These are phyloP conservation scores for Leucoagaricus sp. DNA, from an alignment of 1,284 basidiomycete genomes.

Conservation along the genomic window DNA sequence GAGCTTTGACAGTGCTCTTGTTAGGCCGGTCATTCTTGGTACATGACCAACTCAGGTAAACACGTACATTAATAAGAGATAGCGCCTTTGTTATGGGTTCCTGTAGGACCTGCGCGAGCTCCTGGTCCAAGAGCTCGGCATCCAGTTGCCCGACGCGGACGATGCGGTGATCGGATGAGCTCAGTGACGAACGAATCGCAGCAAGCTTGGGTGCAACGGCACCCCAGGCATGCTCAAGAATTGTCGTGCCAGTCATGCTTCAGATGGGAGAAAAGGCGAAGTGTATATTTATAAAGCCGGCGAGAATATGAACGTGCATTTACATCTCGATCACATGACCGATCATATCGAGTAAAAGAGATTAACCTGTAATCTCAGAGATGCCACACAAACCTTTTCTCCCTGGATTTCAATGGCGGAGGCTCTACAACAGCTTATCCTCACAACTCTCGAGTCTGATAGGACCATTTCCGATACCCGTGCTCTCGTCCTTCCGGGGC, in stretches of 20 bases:
- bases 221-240: conserved; percentile 58
- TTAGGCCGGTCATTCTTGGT: conserved; percentile 10
- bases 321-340: conserved; percentile 16
- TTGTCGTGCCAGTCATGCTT: neutral
- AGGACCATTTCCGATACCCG: conserved; percentile 77
- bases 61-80: conserved; percentile 66
- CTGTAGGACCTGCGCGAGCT: conserved; percentile 81
- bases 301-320: conserved; percentile 15
- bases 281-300: neutral
- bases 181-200: conserved; percentile 44
- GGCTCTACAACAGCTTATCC: conserved; percentile 75
- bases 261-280: neutral
- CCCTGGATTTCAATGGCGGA: conserved; percentile 59
- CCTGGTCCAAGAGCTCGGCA: conserved; percentile 89
- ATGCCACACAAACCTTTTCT: conserved; percentile 6
- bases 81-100: conserved; percentile 83
- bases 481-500: conserved; percentile 66
- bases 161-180: conserved; percentile 43
- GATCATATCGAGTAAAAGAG: conserved; percentile 23
- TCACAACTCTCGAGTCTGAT: conserved; percentile 67
- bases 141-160: conserved; percentile 92
- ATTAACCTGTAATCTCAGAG: neutral
- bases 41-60: neutral
- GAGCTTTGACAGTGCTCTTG: conserved; percentile 63
- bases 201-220: conserved; percentile 55